These are phyloP conservation scores for Ambrosia hybrid DNA, from an alignment of 140 eudicot species.

Conservation along the genomic window DNA sequence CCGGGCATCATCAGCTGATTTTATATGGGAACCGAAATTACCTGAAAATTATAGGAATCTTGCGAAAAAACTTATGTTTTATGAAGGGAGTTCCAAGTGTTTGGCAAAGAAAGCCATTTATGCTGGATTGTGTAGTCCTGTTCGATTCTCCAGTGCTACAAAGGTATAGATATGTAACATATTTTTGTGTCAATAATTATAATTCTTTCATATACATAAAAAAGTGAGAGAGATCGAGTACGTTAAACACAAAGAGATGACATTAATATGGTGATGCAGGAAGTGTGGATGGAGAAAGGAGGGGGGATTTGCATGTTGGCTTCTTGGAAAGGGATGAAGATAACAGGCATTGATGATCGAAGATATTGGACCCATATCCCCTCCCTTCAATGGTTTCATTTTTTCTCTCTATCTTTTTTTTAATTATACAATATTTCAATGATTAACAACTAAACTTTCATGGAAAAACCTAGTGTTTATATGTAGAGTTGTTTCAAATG, in stretches of 20 bases:
- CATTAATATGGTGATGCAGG: constrained; percentile 37
- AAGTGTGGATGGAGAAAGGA: constrained; percentile 66
- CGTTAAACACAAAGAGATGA: not conserved
- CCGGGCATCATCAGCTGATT: constrained; percentile 63
- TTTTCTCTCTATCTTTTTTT: not conserved
- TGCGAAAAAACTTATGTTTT: constrained; percentile 26
- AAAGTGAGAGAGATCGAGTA: not conserved
- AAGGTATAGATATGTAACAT: constrained; percentile 33
- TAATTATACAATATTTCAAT: not conserved
- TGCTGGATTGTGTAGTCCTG: constrained; percentile 54
- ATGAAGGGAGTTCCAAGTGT: constrained; percentile 9
- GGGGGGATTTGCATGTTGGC: constrained; percentile 56
- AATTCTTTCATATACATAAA: not conserved
- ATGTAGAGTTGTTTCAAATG: too few species aligned
- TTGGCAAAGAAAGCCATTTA: constrained; percentile 53
- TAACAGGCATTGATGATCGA: constrained; percentile 74
- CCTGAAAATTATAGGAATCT: constrained; percentile 55
- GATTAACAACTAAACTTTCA: not conserved
- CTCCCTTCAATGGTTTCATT: constrained; percentile 49
- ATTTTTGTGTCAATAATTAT: not conserved
- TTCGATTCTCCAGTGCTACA: constrained; percentile 43
- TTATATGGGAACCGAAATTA: constrained; percentile 71
- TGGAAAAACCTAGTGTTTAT: not conserved
- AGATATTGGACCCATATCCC: constrained; percentile 66
- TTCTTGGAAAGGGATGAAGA: constrained; percentile 69